Base-by-base conservation (phyloP, 306 rosid species). In the Trifolium fragiferum region DNA sequence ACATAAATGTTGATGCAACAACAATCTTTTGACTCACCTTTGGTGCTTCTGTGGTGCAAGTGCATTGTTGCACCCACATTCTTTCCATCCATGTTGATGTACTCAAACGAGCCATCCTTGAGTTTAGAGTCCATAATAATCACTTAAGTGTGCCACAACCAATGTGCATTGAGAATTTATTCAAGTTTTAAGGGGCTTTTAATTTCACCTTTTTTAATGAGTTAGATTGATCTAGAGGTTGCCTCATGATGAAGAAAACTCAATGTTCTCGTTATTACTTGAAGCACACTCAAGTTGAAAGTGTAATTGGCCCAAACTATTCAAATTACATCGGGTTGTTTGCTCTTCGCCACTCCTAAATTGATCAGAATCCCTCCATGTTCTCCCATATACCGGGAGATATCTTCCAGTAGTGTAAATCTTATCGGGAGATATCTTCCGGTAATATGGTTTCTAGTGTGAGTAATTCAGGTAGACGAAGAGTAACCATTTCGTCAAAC, bases 1-100 rank as follows among this genome's bases (percentile, higher is more conserved):
- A 84, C 78, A 66, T 84, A 84, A 51, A 84, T 81, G 76, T 84
- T 84, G 70, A 84, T 75, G 79, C 83, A 84, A 33, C 83, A 81
- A 38, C 67, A 74, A 84, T 81, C 83, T 66, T 74, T 65, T 49
- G 79, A 6, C 58, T 84, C 81, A 50, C 78, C 60, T 75, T 84
- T 74, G 32, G 53, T 49, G 77, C 57, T 60, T 82, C 81, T 70
- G 12, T 74, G 81, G 12, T 70, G 72, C 79, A 84, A 16, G 1
- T 44, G 73, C 88, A 84, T 84, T 47, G 81, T 65, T 53, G 88
- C 88, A 35, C 85, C 88, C 6, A 50, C 78, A 18, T 81, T 81
- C 40, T 81, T 78, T 46, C 83, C 85, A 16, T 78, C 85, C 76
- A 84, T 49, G 66, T 78, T 78, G 81, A 78, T 74, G 81, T 74